These are phyloP conservation scores for Pseudogymnoascus sp. DNA, from an alignment of 2,329 filamentous ascomycete species.

Conservation along the genomic window DNA sequence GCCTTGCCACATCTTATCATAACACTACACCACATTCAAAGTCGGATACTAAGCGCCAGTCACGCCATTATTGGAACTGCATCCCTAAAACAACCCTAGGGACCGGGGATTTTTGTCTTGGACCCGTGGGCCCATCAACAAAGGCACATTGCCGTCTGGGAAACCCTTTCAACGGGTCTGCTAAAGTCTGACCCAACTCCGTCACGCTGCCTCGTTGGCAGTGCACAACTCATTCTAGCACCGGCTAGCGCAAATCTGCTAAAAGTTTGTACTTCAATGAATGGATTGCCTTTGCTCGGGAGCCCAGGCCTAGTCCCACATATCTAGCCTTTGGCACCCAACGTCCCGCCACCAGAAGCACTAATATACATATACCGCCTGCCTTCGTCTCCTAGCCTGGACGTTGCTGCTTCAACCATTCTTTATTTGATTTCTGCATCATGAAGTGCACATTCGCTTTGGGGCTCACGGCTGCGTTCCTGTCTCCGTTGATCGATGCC, in stretches of 20 bases:
- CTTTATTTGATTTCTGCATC: not conserved
- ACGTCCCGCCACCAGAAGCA: conserved; percentile 1
- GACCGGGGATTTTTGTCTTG: not conserved
- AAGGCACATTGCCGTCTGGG: not conserved
- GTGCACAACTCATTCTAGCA: conserved; percentile 3
- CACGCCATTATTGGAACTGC: not conserved
- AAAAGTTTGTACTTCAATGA: not conserved
- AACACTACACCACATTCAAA: not conserved
- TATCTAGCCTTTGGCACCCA: not conserved
- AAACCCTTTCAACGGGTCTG: not conserved
- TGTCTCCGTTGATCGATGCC: conserved; percentile 26
- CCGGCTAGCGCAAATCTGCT: not conserved
- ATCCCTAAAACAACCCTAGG: not conserved
- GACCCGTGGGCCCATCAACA: conserved; percentile 5
- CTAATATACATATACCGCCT: conserved; percentile 1
- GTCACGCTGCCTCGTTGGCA: not conserved
- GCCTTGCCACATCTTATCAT: not conserved
- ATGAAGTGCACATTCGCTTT: conserved; percentile 16
- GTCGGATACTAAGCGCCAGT: not conserved
- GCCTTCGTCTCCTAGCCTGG: not conserved
- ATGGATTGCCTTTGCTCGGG: not conserved
- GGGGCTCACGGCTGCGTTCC: conserved; percentile 24
- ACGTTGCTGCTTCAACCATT: not conserved
- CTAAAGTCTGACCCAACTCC: not conserved
- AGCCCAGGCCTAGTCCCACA: not conserved